A percentile compares a stretch with the other conserved stretches of the same genome.
These are phyloP conservation scores for Rhodotorula sp. DNA, from an alignment of 1,284 basidiomycete species.

Conservation along the genomic window DNA sequence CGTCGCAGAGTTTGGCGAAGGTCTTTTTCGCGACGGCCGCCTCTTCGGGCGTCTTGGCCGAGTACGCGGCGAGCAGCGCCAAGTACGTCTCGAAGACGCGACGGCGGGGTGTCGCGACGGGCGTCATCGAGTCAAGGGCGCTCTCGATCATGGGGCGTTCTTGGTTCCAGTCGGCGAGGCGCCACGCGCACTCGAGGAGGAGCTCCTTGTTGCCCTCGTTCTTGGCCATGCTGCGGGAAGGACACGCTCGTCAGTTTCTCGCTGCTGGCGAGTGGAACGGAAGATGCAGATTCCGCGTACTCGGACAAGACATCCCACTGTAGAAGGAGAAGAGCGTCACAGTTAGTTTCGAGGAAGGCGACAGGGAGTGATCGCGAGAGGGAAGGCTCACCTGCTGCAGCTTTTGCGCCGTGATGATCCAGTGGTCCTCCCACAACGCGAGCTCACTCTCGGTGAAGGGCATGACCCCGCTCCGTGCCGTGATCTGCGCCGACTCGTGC, in stretches of 20 bases:
- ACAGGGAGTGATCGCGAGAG: too few species aligned
- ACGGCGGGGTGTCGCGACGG: slow-evolving; percentile 85
- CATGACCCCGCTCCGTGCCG: slow-evolving; percentile 73
- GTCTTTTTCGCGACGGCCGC: slow-evolving; percentile 53
- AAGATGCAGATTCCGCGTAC: neutral
- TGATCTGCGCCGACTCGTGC: slow-evolving; percentile 89
- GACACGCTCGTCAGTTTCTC: slow-evolving; percentile 9
- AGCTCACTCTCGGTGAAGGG: slow-evolving; percentile 96
- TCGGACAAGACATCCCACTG: slow-evolving; percentile 94
- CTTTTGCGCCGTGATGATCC: slow-evolving; percentile 94
- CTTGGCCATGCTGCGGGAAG: slow-evolving; percentile 63
- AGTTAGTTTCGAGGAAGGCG: neutral
- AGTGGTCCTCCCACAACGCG: slow-evolving; percentile 99
- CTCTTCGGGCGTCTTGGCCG: slow-evolving; percentile 37
- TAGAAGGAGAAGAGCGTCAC: neutral
- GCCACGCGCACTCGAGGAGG: slow-evolving; percentile 92
- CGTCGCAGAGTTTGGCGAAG: slow-evolving; percentile 85
- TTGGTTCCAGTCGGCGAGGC: slow-evolving; percentile 77
- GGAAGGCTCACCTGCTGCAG: slow-evolving; percentile 62
- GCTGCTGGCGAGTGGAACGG: slow-evolving; percentile 12
- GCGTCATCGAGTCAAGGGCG: slow-evolving; percentile 76
- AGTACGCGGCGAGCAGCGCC: slow-evolving; percentile 64
- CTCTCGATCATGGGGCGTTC: slow-evolving; percentile 79
- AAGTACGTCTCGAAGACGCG: slow-evolving; percentile 96
- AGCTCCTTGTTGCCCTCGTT: slow-evolving; percentile 90